These are phyloP conservation scores for Thalassiosira livingstoniorum DNA, from an alignment of 352 stramenopile species.

Conservation along the genomic window DNA sequence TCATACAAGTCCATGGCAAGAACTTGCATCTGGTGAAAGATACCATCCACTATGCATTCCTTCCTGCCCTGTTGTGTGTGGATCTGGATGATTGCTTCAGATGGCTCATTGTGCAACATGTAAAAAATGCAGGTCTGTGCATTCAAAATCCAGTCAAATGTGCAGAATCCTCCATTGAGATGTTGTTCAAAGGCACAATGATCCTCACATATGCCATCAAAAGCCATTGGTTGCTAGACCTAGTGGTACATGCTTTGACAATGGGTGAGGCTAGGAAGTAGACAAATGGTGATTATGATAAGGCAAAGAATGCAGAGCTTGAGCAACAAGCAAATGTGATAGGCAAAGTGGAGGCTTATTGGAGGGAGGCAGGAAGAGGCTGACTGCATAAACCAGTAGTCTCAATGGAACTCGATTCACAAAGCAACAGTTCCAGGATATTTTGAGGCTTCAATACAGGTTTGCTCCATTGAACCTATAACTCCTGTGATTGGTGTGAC, in stretches of 20 bases:
- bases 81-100: neutral
- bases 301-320: neutral
- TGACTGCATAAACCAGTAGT: neutral
- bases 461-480: slow-evolving; percentile 20
- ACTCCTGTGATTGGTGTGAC: slow-evolving; percentile 50
- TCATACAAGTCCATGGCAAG: neutral
- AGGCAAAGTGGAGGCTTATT: neutral
- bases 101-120: slow-evolving; percentile 12
- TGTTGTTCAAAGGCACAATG: neutral
- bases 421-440: slow-evolving; percentile 45
- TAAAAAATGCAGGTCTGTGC: slow-evolving; percentile 1
- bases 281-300: neutral
- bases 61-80: neutral
- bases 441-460: slow-evolving; percentile 39
- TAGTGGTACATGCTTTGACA: neutral
- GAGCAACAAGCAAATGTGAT: neutral
- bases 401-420: slow-evolving; percentile 47
- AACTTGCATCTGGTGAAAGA: neutral
- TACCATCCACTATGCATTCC: neutral
- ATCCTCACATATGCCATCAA: neutral
- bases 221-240: neutral
- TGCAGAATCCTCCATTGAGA: neutral
- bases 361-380: slow-evolving; percentile 2
- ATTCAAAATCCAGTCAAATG: slow-evolving; percentile 38
- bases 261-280: neutral